Percentiles rank a stretch among this genome's conserved stretches.
These are phyloP conservation scores for Eucalyptus pumila DNA, from an alignment of 345 rosid genomes.

Conservation along the genomic window DNA sequence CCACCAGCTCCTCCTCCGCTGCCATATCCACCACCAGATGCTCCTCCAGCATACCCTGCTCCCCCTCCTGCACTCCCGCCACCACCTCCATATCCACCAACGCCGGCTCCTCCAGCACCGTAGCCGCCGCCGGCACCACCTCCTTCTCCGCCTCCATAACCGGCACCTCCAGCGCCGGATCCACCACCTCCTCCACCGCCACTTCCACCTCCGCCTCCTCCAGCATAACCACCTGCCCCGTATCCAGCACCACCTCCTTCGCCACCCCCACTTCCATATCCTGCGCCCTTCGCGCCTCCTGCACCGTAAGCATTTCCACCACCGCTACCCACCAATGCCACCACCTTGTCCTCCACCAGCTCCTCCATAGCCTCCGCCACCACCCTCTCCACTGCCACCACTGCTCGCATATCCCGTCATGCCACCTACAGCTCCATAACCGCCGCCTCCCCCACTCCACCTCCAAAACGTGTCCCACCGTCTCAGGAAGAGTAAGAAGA, in stretches of 20 bases:
- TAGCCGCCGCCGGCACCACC: neutral
- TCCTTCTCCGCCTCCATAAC: conserved; percentile 1
- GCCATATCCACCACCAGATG: conserved; percentile 2
- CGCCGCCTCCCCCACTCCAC: conserved; percentile 2
- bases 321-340: conserved; percentile 3
- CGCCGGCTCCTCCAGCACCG: neutral
- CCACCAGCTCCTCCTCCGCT: conserved; percentile 9
- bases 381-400: conserved; percentile 5
- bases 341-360: conserved; percentile 11
- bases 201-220: neutral
- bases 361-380: conserved; percentile 3
- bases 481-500: conserved; percentile 15
- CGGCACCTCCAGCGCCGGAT: neutral
- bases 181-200: neutral
- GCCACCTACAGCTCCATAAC: conserved; percentile 3
- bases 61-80: conserved; percentile 8
- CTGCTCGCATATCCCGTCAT: conserved; percentile 7
- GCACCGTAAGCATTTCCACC: conserved; percentile 5
- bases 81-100: neutral
- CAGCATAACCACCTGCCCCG: neutral
- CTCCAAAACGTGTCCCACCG: conserved; percentile 1
- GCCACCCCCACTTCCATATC: neutral
- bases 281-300: neutral
- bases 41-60: conserved; percentile 12
- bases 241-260: neutral